Evolutionary conservation across 768 basidiomycete genomes (phyloP), one percentile per base, ranked within the genome.

Genomic region (Tricholomella constricta): DNA sequence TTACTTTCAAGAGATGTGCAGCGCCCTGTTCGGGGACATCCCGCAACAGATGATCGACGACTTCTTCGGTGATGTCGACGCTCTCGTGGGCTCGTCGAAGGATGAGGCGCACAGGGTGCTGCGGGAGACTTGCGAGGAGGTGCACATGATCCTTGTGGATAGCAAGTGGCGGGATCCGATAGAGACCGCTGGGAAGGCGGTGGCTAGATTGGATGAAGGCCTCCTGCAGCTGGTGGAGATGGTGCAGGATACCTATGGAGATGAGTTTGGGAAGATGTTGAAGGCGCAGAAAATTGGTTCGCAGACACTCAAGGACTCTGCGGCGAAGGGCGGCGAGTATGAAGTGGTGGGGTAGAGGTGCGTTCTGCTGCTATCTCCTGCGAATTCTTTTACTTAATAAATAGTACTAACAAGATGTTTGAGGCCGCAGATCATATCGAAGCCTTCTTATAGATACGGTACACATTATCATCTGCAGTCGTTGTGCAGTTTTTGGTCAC

Each of bases 1-100:
- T 0, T 65, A 70, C 54, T 71, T 73, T 57, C 59, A 58, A 32
- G 60, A 56, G 14, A 59, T 72, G 6, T 69, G 57, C 55, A 60
- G 14, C 54, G 64, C 45, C 8, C 5, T 46, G 25, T 2, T 69
- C 64, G 54, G 52, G 61, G 32, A 29, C 38, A 32, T 69, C 15
- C 61, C 59, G 6, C 61, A 64, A 27, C 36, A 53, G 22, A 51
- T 59, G 55, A 19, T 52, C 15, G 53, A 57, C 20, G 52, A 51
- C 1, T 50, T 54, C 48, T 58, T 59, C 26, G 50, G 48, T 15
- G 46, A 42, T 14, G 22, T 66, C 22, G 9, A 20, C 11, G 8
- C 7, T 6, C 55, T 64, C 6, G 36, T 53, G 12, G 41, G 56
- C 61, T 23, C 52, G 17, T 29, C 54, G 11, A 59, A 55, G 27